Evolutionary conservation across 768 basidiomycete genomes (phyloP), one percentile per base, ranked within the genome.

Genomic region (Cantharellus cinnabarinus): DNA sequence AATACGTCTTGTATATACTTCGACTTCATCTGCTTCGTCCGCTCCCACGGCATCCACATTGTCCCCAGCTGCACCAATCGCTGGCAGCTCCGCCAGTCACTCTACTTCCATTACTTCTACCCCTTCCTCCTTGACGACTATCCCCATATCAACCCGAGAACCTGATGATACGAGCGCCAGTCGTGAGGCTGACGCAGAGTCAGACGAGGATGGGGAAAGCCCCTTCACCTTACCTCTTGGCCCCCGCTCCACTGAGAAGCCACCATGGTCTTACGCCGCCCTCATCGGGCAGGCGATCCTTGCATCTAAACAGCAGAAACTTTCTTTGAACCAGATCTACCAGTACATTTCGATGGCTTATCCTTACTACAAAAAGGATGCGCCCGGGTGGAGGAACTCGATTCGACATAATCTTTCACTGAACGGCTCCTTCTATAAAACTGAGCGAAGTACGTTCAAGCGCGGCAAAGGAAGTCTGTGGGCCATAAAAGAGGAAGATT

Each of bases 371-470:
- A 89, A 89, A 70, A 83, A 86, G 60, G 84, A 85, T 29, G 91
- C 97, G 65, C 79, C 84, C 2, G 94, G 90, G 3, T 98, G 94
- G 94, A 91, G 93, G 81, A 95, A 95, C 70, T 93, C 89, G 59
- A 89, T 98, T 61, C 79, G 94, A n/a, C 93, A 98, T 70, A 91
- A 93, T 54, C 76, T 98, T 35, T 90, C 87, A 63, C 89, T 91
- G 2, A 94, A 93, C 50, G 79, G 84, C 42, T 85, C 84, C 65
- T 97, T 95, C 70, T 80, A 89, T 62, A 95, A 94, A 61, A 69
- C 84, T 0, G 78, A 81, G 2, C 74, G 90, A 29, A 82, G 66
- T 58, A 67, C 87, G 60, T 79, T 83, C 7, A 76, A 80, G 41
- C 66, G 64, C 35, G 77, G 85, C 41, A 88, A 90, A 41, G 79